Percentiles rank a stretch among this genome's conserved stretches.
Conservation (phyloP, 176 grass and related monocot genomes). For the Hyparrhenia diplandra region DNA sequence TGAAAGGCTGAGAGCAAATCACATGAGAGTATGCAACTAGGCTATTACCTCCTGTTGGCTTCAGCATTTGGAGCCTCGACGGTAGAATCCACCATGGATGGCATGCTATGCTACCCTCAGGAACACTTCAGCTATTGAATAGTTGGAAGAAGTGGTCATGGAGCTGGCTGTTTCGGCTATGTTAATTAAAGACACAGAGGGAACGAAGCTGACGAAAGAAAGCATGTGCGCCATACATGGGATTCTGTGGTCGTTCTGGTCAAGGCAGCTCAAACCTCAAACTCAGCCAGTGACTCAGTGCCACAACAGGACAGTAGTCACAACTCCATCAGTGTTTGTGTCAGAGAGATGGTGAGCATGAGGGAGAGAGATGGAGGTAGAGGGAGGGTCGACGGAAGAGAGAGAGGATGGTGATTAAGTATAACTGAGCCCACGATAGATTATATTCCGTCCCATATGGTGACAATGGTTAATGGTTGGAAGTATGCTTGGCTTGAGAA, state of each 20-base stretch:
- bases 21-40: slow-evolving; percentile 11
- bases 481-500: slow-evolving; percentile 38
- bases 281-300: not conserved
- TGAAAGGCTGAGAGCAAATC: not conserved
- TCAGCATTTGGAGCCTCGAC: slow-evolving; percentile 24
- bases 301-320: not conserved
- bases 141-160: not conserved
- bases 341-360: not conserved
- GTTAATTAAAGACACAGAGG: not conserved
- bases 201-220: slow-evolving; percentile 22
- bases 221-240: slow-evolving; percentile 14
- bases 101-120: slow-evolving; percentile 13
- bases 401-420: slow-evolving; percentile 26
- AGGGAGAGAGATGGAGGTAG: not conserved
- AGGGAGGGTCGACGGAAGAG: not conserved
- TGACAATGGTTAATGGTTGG: slow-evolving; percentile 41
- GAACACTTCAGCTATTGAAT: slow-evolving; percentile 18
- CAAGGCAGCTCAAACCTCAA: slow-evolving; percentile 40
- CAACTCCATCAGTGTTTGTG: not conserved
- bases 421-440: slow-evolving; percentile 27
- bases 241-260: slow-evolving; percentile 13
- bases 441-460: slow-evolving; percentile 30
- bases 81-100: slow-evolving; percentile 11
- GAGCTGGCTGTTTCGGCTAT: slow-evolving; percentile 14
- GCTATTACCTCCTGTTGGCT: slow-evolving; percentile 9